Percentiles rank a stretch among this genome's conserved stretches.
Conservation (phyloP, 2,329 filamentous ascomycete species). For the Pleoardoris graminearum region DNA sequence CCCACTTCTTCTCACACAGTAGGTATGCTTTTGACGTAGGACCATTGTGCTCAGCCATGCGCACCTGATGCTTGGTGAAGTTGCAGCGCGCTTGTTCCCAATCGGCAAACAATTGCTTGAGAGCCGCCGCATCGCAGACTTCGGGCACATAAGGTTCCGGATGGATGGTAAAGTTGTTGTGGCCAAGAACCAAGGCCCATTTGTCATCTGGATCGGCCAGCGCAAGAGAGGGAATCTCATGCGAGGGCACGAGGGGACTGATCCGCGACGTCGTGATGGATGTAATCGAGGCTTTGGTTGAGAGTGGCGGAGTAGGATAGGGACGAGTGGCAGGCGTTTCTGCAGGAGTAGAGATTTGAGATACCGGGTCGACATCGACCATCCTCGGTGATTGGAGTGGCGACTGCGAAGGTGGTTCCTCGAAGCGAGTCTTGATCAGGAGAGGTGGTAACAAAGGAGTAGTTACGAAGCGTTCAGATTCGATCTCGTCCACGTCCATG, state of each 20-base stretch:
- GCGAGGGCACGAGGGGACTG: slow-evolving; percentile 52
- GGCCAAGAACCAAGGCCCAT: slow-evolving; percentile 84
- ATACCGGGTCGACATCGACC: slow-evolving; percentile 65
- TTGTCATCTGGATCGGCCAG: slow-evolving; percentile 73
- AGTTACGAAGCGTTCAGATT: slow-evolving; percentile 67
- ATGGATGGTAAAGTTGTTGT: slow-evolving; percentile 89
- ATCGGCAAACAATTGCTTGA: slow-evolving; percentile 70
- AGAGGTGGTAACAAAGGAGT: slow-evolving; percentile 86
- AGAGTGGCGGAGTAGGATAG: slow-evolving; percentile 71
- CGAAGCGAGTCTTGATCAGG: slow-evolving; percentile 62
- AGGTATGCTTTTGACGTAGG: slow-evolving; percentile 85
- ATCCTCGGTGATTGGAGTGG: slow-evolving; percentile 86
- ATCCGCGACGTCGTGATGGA: slow-evolving; percentile 64
- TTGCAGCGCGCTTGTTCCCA: slow-evolving; percentile 84
- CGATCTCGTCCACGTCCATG: slow-evolving; percentile 52
- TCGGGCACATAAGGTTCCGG: slow-evolving; percentile 79
- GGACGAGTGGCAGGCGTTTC: slow-evolving; percentile 54
- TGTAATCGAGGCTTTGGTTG: slow-evolving; percentile 73
- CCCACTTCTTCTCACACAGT: slow-evolving; percentile 88
- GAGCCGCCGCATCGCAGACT: slow-evolving; percentile 60
- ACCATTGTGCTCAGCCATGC: slow-evolving; percentile 88
- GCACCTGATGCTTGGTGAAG: slow-evolving; percentile 85
- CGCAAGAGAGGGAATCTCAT: slow-evolving; percentile 66
- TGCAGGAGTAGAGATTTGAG: slow-evolving; percentile 51
- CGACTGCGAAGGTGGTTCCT: slow-evolving; percentile 66